Conservation (phyloP, 495 filamentous ascomycete genomes). For the Tirmania nivea region DNA sequence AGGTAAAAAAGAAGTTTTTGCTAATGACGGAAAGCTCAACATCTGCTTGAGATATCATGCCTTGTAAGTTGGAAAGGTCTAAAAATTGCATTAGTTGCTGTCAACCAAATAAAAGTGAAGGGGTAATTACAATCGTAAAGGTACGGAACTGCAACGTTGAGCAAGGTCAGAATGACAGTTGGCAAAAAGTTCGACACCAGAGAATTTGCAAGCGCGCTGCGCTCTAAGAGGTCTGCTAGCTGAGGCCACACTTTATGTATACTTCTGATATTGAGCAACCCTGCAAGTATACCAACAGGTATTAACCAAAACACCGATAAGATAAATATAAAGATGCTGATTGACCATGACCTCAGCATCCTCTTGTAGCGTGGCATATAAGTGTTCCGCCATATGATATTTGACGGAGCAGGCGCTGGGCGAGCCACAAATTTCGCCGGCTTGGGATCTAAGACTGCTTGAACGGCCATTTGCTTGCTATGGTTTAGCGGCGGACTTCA, state of each 20-base stretch:
- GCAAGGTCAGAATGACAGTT: conserved; percentile 57
- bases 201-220: conserved; percentile 44
- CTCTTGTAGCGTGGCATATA: conserved; percentile 58
- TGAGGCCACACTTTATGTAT: conserved; percentile 50
- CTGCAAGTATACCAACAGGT: conserved; percentile 60
- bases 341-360: conserved; percentile 53
- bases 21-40: conserved; percentile 88
- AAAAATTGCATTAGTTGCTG: background rate
- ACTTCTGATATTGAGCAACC: conserved; percentile 50
- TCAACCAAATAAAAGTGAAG: background rate
- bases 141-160: conserved; percentile 79
- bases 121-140: conserved; percentile 58
- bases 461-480: conserved; percentile 64
- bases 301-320: conserved; percentile 79
- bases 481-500: background rate
- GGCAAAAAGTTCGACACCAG: conserved; percentile 75
- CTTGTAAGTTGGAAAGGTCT: conserved; percentile 68
- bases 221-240: conserved; percentile 42
- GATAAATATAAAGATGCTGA: conserved; percentile 60
- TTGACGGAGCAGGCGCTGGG: conserved; percentile 64
- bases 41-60: conserved; percentile 83
- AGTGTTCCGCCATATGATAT: conserved; percentile 83
- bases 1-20: conserved; percentile 98
- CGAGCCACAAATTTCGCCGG: conserved; percentile 70
- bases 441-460: conserved; percentile 73